phyloP scores from a whole-genome alignment of 306 rosid species.

The Biancaea sappan region DNA sequence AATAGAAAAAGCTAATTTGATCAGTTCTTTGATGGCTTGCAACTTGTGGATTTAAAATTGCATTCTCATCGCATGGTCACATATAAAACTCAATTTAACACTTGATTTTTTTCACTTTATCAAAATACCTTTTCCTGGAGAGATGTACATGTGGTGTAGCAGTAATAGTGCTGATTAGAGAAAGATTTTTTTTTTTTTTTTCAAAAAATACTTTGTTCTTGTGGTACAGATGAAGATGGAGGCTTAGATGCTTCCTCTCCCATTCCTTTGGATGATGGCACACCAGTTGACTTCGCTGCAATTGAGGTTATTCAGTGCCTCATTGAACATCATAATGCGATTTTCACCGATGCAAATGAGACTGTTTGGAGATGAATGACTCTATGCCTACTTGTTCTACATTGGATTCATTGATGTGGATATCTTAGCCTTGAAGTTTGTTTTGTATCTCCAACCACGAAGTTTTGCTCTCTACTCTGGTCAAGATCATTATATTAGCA shows the following conservation, averaged over 20 bases:
- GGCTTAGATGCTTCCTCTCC: conserved; percentile 67
- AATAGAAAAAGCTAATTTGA: too few species aligned
- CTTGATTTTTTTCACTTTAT: not conserved
- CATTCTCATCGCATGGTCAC: conserved; percentile 10
- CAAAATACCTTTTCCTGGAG: conserved; percentile 7
- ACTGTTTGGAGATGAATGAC: conserved; percentile 79
- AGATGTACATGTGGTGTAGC: conserved; percentile 1
- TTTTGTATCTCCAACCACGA: conserved; percentile 1
- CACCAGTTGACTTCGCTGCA: conserved; percentile 76
- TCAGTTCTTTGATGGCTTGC: too few species aligned
- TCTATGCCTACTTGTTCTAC: conserved; percentile 1
- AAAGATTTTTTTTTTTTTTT: not conserved
- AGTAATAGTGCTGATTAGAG: conserved; percentile 24
- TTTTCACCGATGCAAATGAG: conserved; percentile 95
- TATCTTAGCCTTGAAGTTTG: conserved; percentile 18
- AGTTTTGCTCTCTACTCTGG: conserved; percentile 28
- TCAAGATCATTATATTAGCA: conserved; percentile 21
- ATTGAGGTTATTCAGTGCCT: conserved; percentile 95
- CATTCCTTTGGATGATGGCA: conserved; percentile 94
- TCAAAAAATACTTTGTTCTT: conserved; percentile 6
- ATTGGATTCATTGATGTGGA: conserved; percentile 28
- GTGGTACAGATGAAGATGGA: conserved; percentile 69
- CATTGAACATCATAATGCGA: conserved; percentile 88
- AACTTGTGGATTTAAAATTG: conserved; percentile 2
- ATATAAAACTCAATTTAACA: not conserved